Conservation (phyloP, 1,139 yeast species). For the Geotrichum europaeum region DNA sequence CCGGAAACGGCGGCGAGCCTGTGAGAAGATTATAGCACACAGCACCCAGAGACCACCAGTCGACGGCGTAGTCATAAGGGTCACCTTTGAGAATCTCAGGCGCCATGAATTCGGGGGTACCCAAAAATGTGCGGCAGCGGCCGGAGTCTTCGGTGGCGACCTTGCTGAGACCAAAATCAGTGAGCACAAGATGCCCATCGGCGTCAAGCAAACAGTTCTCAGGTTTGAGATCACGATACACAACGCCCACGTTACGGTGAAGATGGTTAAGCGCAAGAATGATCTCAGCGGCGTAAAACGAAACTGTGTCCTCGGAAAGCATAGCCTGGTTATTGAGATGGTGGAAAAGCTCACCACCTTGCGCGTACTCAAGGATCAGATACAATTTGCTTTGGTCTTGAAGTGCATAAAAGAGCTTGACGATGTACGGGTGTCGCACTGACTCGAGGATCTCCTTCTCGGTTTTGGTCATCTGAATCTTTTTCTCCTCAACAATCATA, state of each 20-base stretch:
- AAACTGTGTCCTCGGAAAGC: constrained; percentile 69
- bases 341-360: constrained; percentile 88
- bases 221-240: constrained; percentile 87
- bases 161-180: constrained; percentile 88
- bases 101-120: constrained; percentile 95
- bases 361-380: constrained; percentile 74
- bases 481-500: constrained; percentile 45
- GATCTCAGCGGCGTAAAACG: constrained; percentile 82
- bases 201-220: constrained; percentile 83
- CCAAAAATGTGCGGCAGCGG: constrained; percentile 74
- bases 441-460: constrained; percentile 65
- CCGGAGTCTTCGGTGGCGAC: constrained; percentile 48
- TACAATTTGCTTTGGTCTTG: constrained; percentile 80
- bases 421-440: constrained; percentile 79
- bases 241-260: constrained; percentile 74
- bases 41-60: constrained; percentile 97
- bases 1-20: constrained; percentile 93
- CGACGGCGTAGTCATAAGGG: constrained; percentile 77
- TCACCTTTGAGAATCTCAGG: constrained; percentile 86
- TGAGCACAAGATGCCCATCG: constrained; percentile 72
- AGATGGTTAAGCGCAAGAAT: constrained; percentile 73
- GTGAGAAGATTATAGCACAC: constrained; percentile 79
- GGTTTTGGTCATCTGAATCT: constrained; percentile 58
- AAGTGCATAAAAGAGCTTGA: constrained; percentile 78
- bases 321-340: constrained; percentile 81